Evolutionary conservation across 2,329 filamentous ascomycete genomes (phyloP).

Genomic region (Xylariaceae sp.): DNA sequence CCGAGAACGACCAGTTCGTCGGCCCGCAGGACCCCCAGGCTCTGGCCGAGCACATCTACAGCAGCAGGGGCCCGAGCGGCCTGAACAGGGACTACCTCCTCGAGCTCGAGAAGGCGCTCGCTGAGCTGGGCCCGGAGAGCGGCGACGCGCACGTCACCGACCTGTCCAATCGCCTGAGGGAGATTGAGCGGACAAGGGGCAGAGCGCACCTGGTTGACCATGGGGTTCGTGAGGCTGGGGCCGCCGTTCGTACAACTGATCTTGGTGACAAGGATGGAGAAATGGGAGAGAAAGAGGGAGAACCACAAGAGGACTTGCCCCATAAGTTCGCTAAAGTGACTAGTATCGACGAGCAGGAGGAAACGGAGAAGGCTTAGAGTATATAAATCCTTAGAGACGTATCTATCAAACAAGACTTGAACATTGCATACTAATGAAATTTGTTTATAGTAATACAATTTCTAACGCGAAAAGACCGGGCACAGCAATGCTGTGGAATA

Average conservation of each 20-base stretch:
- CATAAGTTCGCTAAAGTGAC: conserved; percentile 39
- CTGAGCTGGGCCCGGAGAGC: conserved; percentile 67
- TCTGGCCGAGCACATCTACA: conserved; percentile 75
- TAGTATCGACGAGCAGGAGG: conserved; percentile 55
- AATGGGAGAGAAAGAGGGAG: conserved; percentile 1
- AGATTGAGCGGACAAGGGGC: too few species aligned
- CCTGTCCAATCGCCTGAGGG: conserved; percentile 65
- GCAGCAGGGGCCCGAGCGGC: conserved; percentile 75
- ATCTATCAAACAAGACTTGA: too few species aligned
- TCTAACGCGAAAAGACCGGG: conserved; percentile 1
- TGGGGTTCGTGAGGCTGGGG: too few species aligned
- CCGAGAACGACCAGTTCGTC: conserved; percentile 86
- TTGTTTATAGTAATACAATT: too few species aligned
- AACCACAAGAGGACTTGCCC: conserved; percentile 12
- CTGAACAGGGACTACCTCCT: conserved; percentile 87
- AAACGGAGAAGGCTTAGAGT: conserved; percentile 33
- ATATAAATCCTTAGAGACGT: too few species aligned
- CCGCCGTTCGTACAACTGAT: too few species aligned
- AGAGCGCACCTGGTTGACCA: too few species aligned
- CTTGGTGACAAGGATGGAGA: too few species aligned
- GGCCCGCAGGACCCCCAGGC: conserved; percentile 73
- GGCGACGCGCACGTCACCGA: conserved; percentile 81
- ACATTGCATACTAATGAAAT: too few species aligned
- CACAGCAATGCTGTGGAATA: neutral
- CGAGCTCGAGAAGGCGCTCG: conserved; percentile 68